phyloP scores from a whole-genome alignment of 257 asterid species.

The Orobanche coerulescens region DNA sequence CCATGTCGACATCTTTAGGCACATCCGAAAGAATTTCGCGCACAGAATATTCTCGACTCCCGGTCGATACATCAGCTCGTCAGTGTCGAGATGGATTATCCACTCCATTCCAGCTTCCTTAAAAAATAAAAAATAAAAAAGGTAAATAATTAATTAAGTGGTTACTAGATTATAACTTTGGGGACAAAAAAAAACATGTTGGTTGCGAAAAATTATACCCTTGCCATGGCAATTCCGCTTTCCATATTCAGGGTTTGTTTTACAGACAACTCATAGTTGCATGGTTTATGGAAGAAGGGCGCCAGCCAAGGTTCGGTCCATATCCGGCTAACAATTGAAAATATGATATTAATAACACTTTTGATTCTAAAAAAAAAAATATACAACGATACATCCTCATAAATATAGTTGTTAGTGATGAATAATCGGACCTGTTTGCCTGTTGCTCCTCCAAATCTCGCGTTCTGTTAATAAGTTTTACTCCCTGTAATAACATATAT shows the following conservation, averaged over 20 bases:
- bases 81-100: constrained; percentile 53
- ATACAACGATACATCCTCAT: background rate
- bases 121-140: background rate
- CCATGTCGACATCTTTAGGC: constrained; percentile 35
- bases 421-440: constrained; percentile 16
- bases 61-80: constrained; percentile 45
- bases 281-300: constrained; percentile 27
- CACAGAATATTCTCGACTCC: constrained; percentile 34
- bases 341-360: background rate
- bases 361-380: no score
- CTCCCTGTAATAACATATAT: no score
- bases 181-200: no score
- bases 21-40: constrained; percentile 28
- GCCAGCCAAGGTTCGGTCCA: constrained; percentile 33
- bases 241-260: constrained; percentile 35
- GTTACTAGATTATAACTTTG: background rate
- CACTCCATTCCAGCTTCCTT: constrained; percentile 53
- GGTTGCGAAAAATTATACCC: constrained; percentile 13
- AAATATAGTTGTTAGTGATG: background rate
- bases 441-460: constrained; percentile 25
- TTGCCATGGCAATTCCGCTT: constrained; percentile 27
- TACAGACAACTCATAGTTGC: constrained; percentile 33
- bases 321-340: constrained; percentile 19
- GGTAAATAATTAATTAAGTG: background rate
- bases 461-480: constrained; percentile 22